These are phyloP conservation scores for Flammula alnicola DNA, from an alignment of 1,284 basidiomycete species.

Conservation along the genomic window DNA sequence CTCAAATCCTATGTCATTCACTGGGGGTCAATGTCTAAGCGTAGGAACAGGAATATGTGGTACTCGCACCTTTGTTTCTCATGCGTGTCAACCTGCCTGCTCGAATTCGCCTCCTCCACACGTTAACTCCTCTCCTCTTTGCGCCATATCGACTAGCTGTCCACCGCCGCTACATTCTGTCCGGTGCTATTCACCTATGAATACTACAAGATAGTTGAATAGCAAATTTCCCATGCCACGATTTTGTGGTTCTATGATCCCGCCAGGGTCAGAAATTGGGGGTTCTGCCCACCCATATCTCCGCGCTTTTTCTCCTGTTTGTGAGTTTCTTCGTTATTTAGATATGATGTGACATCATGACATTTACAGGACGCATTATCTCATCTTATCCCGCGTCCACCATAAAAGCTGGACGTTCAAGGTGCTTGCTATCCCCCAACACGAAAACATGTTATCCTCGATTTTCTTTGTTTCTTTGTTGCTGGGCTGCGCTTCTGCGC, in stretches of 20 bases:
- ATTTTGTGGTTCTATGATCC: neutral
- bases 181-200: constrained; percentile 7
- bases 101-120: neutral
- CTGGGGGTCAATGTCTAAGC: too few relatives aligned
- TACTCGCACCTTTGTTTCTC: constrained; percentile 4
- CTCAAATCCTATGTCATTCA: too few relatives aligned
- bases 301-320: constrained; percentile 4
- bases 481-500: constrained; percentile 14
- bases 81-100: neutral
- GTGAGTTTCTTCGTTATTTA: constrained; percentile 13
- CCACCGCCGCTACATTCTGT: neutral
- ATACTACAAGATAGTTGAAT: neutral
- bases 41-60: too few relatives aligned
- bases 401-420: constrained; percentile 14
- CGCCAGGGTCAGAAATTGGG: too few relatives aligned
- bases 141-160: neutral
- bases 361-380: constrained; percentile 14
- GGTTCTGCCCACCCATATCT: too few relatives aligned
- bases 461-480: constrained; percentile 12
- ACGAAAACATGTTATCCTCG: constrained; percentile 10
- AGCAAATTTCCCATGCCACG: neutral
- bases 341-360: constrained; percentile 8
- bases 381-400: constrained; percentile 3
- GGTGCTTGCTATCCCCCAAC: neutral
- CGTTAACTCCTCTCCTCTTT: neutral